These are phyloP conservation scores for Drechmeria coniospora DNA, from an alignment of 2,329 filamentous ascomycete genomes.

Conservation along the genomic window DNA sequence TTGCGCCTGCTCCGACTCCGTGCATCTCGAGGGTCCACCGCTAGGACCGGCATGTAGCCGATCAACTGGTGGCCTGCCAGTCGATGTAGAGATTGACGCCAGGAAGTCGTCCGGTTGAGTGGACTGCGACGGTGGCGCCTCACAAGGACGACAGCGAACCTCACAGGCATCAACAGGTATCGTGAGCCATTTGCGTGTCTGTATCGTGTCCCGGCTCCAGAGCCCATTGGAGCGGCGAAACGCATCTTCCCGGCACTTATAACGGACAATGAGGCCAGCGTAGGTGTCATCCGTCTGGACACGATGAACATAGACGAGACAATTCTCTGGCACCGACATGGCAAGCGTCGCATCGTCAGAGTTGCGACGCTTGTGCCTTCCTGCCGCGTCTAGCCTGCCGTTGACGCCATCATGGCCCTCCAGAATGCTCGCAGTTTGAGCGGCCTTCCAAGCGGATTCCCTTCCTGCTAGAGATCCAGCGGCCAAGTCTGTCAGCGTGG, in stretches of 20 bases:
- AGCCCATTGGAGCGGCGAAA: conserved; percentile 82
- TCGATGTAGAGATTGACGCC: conserved; percentile 27
- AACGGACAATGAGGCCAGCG: conserved; percentile 79
- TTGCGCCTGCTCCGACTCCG: conserved; percentile 11
- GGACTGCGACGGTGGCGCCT: conserved; percentile 28
- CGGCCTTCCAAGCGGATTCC: conserved; percentile 37
- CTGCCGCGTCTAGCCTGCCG: conserved; percentile 37
- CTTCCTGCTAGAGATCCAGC: conserved; percentile 37
- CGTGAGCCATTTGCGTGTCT: conserved; percentile 64
- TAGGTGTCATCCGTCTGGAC: conserved; percentile 75
- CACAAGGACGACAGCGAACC: conserved; percentile 57
- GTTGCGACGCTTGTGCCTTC: conserved; percentile 48
- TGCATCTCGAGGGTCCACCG: conserved; percentile 20
- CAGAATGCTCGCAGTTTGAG: conserved; percentile 41
- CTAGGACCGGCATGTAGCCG: no score
- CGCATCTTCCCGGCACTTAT: conserved; percentile 69
- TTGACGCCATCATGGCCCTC: conserved; percentile 47
- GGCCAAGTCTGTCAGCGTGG: conserved; percentile 32
- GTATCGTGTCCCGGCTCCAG: conserved; percentile 87
- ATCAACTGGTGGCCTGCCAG: no score
- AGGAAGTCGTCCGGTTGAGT: conserved; percentile 32
- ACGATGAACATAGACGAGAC: conserved; percentile 79
- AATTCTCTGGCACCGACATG: conserved; percentile 52
- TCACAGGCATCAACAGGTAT: conserved; percentile 84
- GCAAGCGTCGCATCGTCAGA: conserved; percentile 43